These are phyloP conservation scores for Mortierella sp. DNA, from an alignment of 371 early-diverging fungal genomes.

Conservation along the genomic window DNA sequence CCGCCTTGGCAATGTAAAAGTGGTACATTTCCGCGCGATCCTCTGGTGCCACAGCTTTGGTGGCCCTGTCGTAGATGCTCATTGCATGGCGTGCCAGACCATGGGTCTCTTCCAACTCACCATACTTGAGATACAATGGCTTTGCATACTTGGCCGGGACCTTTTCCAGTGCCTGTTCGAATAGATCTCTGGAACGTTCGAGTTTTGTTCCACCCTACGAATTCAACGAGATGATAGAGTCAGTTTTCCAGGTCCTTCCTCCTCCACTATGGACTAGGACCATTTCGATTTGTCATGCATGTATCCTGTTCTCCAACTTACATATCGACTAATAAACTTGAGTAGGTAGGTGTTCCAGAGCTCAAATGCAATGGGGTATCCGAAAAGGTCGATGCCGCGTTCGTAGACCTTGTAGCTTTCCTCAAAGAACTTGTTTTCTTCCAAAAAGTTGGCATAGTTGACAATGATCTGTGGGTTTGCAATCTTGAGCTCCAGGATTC, in stretches of 20 bases:
- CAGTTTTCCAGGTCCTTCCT: too few species aligned
- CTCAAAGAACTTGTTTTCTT: constrained; percentile 92
- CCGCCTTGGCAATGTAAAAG: constrained; percentile 92
- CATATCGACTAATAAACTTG: constrained; percentile 87
- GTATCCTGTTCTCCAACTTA: too few species aligned
- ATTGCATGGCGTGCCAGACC: constrained; percentile 94
- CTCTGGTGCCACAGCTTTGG: constrained; percentile 76
- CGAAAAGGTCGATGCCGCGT: constrained; percentile 95
- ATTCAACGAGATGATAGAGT: too few species aligned
- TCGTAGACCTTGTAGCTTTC: constrained; percentile 96
- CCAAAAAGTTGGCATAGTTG: constrained; percentile 92
- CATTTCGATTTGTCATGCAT: too few species aligned
- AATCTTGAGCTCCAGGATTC: constrained; percentile 92
- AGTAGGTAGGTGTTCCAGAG: constrained; percentile 96
- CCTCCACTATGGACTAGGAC: background rate
- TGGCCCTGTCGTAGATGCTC: constrained; percentile 93
- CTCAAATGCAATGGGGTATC: constrained; percentile 96
- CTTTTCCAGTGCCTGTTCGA: constrained; percentile 92
- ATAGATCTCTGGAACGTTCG: constrained; percentile 95
- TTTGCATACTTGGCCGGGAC: constrained; percentile 91
- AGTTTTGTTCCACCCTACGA: constrained; percentile 80
- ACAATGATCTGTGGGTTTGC: constrained; percentile 95
- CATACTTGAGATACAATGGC: constrained; percentile 91
- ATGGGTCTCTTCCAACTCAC: constrained; percentile 92
- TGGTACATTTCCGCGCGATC: constrained; percentile 87